phyloP scores from a whole-genome alignment of 2,329 filamentous ascomycete genomes.

The Mycocentrospora acerina region DNA sequence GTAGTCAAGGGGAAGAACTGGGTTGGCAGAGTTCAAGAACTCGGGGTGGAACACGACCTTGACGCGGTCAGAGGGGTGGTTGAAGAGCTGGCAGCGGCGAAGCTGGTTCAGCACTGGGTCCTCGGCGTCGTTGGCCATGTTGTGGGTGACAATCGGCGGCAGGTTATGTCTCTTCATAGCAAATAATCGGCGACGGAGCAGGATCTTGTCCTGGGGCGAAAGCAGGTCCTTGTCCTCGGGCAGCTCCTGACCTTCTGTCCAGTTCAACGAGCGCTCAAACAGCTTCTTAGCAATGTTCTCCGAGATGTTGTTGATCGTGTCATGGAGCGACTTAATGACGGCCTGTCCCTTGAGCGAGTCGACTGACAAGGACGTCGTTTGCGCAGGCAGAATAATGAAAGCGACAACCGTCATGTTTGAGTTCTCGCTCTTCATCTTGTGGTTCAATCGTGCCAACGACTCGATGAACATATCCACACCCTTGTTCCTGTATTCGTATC shows the following conservation, averaged over 20 bases:
- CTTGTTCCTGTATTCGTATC: constrained; percentile 98
- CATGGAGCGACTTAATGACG: constrained; percentile 91
- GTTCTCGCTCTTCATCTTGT: constrained; percentile 79
- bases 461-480: constrained; percentile 99
- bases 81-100: constrained; percentile 93
- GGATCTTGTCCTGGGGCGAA: constrained; percentile 85
- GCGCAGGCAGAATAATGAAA: constrained; percentile 98
- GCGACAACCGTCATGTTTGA: constrained; percentile 94
- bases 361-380: constrained; percentile 91
- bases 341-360: constrained; percentile 96
- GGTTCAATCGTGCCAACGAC: constrained; percentile 89
- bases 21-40: constrained; percentile 94
- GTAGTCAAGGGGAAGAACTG: constrained; percentile 92
- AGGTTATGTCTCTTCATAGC: constrained; percentile 92
- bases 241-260: constrained; percentile 91
- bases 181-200: constrained; percentile 87
- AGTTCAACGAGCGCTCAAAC: constrained; percentile 90
- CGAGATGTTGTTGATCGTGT: constrained; percentile 91
- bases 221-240: constrained; percentile 97
- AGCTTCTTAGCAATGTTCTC: constrained; percentile 88
- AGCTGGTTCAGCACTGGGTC: constrained; percentile 96
- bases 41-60: constrained; percentile 98
- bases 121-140: constrained; percentile 93
- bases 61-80: constrained; percentile 90
- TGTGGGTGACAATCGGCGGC: constrained; percentile 96